Base-by-base conservation (phyloP, 2,329 filamentous ascomycete genomes). In the Myriangium duriaei region DNA sequence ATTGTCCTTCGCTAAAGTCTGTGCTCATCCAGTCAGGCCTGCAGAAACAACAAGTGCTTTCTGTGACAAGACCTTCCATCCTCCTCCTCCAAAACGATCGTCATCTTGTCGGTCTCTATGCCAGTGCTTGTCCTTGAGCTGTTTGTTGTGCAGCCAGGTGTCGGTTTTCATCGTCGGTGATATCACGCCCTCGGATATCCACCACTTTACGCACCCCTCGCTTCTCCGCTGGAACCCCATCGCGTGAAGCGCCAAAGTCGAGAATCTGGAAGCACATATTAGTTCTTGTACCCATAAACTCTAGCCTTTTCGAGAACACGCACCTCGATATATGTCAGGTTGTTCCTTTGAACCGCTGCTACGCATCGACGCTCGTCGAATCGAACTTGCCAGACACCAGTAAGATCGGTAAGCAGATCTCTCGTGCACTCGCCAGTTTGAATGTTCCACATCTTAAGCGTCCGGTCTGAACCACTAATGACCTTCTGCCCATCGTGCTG, bases 361-460 rank as follows among this genome's bases (percentile, higher is more conserved):
- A 98, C 91, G 57, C 91, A 98, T 57, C 88, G 74, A 48, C 91
- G 73, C 55, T 92, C 85, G 53, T 98, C 87, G 62, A 98, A 98
- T 53, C 91, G 91, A 52, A 98, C 91, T 64, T 98, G 91, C 91
- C 91, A 98, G 5, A 98, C 91, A n/a, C 88, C 87, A 48, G 80
- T 88, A 24, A 98, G 69, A 53, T 95, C 87, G 11, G 85, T 94
- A 52, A 98, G 68, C 30, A 98, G 71, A 59, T 98, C 88, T 48
- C 88, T 82, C 37, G 94, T 77, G 56, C 86, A 95, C 51, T 95
- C 82, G 34, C 91, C 91, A 2, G 80, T 93, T 51, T 78, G 76
- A 34, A 95, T 81, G 53, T 98, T 85, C 91, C 91, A 98, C 84
- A 98, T 92, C 67, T 98, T 98, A 46, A 98, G 68, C 3, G 85